Evolutionary conservation across 129 eudicot genomes (phyloP), one percentile per base, ranked within the genome.

Genomic region (Saussurea involucrata): DNA sequence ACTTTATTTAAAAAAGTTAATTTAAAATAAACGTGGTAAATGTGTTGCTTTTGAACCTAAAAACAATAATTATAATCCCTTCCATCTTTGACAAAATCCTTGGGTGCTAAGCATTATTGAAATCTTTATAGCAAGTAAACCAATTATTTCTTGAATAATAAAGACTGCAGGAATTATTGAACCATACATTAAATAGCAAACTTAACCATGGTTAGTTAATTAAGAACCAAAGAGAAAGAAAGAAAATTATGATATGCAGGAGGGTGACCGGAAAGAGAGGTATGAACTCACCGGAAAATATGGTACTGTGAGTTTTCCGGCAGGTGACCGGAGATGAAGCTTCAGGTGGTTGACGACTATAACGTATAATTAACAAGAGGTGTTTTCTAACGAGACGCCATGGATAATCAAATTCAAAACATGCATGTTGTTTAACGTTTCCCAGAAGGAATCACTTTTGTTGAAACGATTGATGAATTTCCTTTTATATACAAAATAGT

Each of bases 1-100:
- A 8, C 1, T 36, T 36, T 36, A 8, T 8, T 36, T 2, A 36
- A n/a, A n/a, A n/a, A n/a, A n/a, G n/a, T n/a, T n/a, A n/a, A n/a
- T n/a, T n/a, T n/a, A n/a, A n/a, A n/a, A n/a, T n/a, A n/a, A n/a
- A n/a, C n/a, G n/a, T n/a, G n/a, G n/a, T n/a, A n/a, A n/a, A n/a
- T n/a, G n/a, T n/a, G n/a, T n/a, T n/a, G n/a, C n/a, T 32, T 70
- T 79, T 72, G n/a, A 33, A 32, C 32, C 25, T 13, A 33, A 24
- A 72, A 9, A 76, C 65, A 80, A 78, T 80, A 79, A 7, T 80
- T 17, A 33, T 4, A 70, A 65, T 34, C 69, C 69, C 24, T 66
- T 68, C 83, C 79, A 66, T 33, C 63, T 73, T 73, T 80, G 84
- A 80, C 70, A 73, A 80, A 65, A 72, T 24, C 76, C 21, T 24